phyloP scores from a whole-genome alignment of 148 eudicot genomes.

The Simmondsia chinensis region DNA sequence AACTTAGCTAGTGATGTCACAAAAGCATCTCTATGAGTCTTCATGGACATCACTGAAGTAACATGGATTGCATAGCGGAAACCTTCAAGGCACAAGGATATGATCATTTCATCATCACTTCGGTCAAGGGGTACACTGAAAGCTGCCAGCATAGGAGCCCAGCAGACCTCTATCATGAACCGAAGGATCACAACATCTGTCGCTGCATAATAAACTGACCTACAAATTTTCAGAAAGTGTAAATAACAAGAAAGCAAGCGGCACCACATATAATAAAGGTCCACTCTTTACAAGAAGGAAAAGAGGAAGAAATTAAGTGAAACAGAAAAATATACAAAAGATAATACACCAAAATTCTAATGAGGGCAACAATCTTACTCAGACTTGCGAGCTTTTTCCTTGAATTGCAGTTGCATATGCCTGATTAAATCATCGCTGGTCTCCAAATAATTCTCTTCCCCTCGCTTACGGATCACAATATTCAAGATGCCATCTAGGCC shows the following conservation, averaged over 20 bases:
- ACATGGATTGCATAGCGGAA: conserved; percentile 91
- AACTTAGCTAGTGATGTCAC: conserved; percentile 83
- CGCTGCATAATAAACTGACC: conserved; percentile 99
- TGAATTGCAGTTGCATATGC: conserved; percentile 97
- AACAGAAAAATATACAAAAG: not conserved
- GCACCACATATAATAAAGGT: not conserved
- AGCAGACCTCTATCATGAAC: conserved; percentile 96
- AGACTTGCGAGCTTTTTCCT: conserved; percentile 97
- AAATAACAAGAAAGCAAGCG: conserved; percentile 7
- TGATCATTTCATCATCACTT: conserved; percentile 77
- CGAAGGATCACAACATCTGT: conserved; percentile 91
- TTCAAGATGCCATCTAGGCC: conserved; percentile 92
- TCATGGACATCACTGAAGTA: conserved; percentile 97
- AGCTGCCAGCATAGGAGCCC: conserved; percentile 99
- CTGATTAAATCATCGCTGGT: conserved; percentile 85
- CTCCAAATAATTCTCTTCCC: conserved; percentile 71
- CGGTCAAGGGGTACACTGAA: conserved; percentile 99
- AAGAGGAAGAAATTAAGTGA: not conserved
- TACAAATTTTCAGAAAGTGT: conserved; percentile 37
- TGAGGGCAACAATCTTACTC: conserved; percentile 98
- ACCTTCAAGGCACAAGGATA: conserved; percentile 87
- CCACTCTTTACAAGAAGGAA: not conserved
- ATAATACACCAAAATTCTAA: not conserved
- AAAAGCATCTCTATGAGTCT: conserved; percentile 95
- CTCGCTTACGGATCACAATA: conserved; percentile 80